Evolutionary conservation across 2,329 filamentous ascomycete species (phyloP).

Genomic region (Canariomyces notabilis): DNA sequence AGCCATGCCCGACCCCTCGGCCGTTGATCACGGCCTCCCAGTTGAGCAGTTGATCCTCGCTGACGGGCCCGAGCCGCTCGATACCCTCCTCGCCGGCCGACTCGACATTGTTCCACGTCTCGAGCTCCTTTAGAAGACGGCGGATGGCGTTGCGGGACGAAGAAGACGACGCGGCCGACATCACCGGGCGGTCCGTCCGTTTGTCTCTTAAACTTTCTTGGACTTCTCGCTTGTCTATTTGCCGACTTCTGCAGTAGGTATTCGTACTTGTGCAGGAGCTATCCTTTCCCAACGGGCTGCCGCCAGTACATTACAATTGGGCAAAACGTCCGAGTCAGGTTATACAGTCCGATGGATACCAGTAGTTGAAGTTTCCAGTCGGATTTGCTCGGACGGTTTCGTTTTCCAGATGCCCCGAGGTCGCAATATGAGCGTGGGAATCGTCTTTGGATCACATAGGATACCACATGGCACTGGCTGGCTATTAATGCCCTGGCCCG

Average conservation of each 20-base stretch:
- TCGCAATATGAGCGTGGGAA: too few species aligned
- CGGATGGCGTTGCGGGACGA: conserved; percentile 44
- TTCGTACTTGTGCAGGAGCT: too few species aligned
- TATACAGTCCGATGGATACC: too few species aligned
- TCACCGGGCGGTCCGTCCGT: background rate
- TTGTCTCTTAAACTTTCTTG: too few species aligned
- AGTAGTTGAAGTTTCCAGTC: too few species aligned
- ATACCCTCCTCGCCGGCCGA: conserved; percentile 47
- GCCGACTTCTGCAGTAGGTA: background rate
- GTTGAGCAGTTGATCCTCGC: conserved; percentile 49
- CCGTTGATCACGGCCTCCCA: conserved; percentile 60
- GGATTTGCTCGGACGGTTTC: too few species aligned
- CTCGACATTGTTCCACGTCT: conserved; percentile 47
- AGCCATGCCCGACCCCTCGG: conserved; percentile 49
- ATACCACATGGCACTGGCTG: background rate
- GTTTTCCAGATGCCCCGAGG: too few species aligned
- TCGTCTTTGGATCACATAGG: background rate
- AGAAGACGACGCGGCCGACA: conserved; percentile 8
- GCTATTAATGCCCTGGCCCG: too few species aligned
- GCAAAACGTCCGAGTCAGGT: too few species aligned
- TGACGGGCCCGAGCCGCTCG: conserved; percentile 52
- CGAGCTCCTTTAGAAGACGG: conserved; percentile 55
- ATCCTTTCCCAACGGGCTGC: too few species aligned
- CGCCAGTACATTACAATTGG: too few species aligned
- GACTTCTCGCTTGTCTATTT: too few species aligned